Conservation (phyloP, 305 asterid species). For the Lippia alba region DNA sequence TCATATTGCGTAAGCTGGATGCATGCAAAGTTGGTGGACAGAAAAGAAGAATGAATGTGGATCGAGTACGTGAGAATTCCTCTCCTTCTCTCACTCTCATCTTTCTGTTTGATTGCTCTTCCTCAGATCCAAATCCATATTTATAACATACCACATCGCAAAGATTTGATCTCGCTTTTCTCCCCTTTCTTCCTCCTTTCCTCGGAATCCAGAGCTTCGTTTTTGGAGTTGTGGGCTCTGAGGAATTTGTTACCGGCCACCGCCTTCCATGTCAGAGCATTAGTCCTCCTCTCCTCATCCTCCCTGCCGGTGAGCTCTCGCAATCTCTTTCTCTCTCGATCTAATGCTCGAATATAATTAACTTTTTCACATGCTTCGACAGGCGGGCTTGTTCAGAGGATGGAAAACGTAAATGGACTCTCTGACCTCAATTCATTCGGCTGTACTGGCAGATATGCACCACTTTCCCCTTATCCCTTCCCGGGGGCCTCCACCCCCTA, state of each 20-base stretch:
- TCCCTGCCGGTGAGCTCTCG: conserved; percentile 6
- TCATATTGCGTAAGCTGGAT: not conserved
- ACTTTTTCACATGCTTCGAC: not conserved
- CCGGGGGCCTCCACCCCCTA: conserved; percentile 27
- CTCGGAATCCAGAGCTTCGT: conserved; percentile 39
- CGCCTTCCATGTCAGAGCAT: conserved; percentile 19
- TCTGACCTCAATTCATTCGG: conserved; percentile 26
- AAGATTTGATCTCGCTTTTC: conserved; percentile 4
- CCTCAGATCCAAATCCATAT: conserved; percentile 19
- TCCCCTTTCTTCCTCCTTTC: conserved; percentile 1
- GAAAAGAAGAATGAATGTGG: conserved; percentile 3
- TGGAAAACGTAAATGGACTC: conserved; percentile 42
- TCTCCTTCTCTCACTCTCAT: conserved; percentile 46
- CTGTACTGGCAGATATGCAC: conserved; percentile 30
- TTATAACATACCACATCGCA: not conserved
- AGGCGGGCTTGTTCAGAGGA: conserved; percentile 36
- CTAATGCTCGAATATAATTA: too few relatives aligned
- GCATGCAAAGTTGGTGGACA: conserved; percentile 37
- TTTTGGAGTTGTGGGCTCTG: conserved; percentile 42
- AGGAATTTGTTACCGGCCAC: not conserved
- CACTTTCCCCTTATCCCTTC: conserved; percentile 38
- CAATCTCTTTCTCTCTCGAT: not conserved
- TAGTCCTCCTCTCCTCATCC: conserved; percentile 1
- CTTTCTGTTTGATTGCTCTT: conserved; percentile 17
- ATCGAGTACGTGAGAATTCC: conserved; percentile 44